Base-by-base conservation (phyloP, 2,329 filamentous ascomycete genomes). In the Fusarium nygamai region DNA sequence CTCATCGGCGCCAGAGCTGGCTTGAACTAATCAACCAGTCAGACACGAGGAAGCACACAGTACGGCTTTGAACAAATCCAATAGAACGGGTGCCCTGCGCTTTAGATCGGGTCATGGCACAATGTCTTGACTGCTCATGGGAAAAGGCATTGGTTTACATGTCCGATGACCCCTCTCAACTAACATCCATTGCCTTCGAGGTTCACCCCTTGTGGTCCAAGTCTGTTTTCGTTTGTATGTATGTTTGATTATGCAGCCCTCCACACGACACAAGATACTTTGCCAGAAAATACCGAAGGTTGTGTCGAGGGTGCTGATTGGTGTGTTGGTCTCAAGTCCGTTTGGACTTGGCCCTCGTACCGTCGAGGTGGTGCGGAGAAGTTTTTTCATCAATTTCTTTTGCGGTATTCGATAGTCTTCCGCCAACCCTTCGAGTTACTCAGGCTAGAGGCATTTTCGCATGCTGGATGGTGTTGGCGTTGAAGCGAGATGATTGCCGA, bases 91-190 rank as follows among this genome's bases (percentile, higher is more conserved):
- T 78, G 69, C 68, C 61, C 67, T 71, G 65, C 73, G 71, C 65
- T 78, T 75, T 73, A 71, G 73, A 78, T 77, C 71, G 75, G 74
- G 64, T 54, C 72, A 74, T 74, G 66, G 61, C 71, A 69, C 64
- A 69, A 53, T 41, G 20, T 19, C 24, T 56, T 56, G 51, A 31
- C 51, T 53, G 41, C 62, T 73, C 64, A 67, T 67, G 63, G 46
- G 41, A 64, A 38, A 57, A 50, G 58, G 31, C 34, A 59, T 65
- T 75, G 56, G 46, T 50, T 38, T 66, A 56, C 61, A 72, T 53
- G 68, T 56, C 68, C 60, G 69, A 75, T 77, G 71, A 69, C 64
- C 62, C 34, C 71, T 74, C 67, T 74, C 67, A 39, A 51, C 31
- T 63, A 44, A 36, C 33, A 27, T 53, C 34, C 62, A 60, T 67